Conservation (phyloP, 2,329 filamentous ascomycete species). For the Pseudopithomyces maydicus region DNA sequence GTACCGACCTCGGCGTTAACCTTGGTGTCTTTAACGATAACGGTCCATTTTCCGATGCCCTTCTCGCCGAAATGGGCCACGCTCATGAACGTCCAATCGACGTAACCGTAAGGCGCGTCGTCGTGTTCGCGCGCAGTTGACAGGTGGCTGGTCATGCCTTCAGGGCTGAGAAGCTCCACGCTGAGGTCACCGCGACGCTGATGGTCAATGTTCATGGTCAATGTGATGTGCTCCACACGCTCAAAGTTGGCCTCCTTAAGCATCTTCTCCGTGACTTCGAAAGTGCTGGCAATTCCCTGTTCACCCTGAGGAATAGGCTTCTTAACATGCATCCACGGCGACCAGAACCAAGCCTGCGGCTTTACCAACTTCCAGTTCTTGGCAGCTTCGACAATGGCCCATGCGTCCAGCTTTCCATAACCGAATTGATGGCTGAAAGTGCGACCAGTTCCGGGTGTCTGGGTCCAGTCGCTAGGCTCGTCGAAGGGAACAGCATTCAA, state of each 20-base stretch:
- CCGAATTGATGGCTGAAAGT: slow-evolving; percentile 94
- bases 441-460: slow-evolving; percentile 73
- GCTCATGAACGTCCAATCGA: slow-evolving; percentile 99
- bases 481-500: slow-evolving; percentile 83
- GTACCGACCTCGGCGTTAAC: slow-evolving; percentile 77
- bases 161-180: slow-evolving; percentile 86
- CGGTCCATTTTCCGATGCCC: slow-evolving; percentile 86
- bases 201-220: slow-evolving; percentile 96
- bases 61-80: slow-evolving; percentile 96
- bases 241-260: slow-evolving; percentile 81
- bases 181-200: slow-evolving; percentile 86
- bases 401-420: slow-evolving; percentile 93
- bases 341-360: slow-evolving; percentile 92
- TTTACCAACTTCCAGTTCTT: slow-evolving; percentile 88
- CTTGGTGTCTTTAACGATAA: slow-evolving; percentile 83
- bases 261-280: slow-evolving; percentile 82
- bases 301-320: slow-evolving; percentile 84
- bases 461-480: slow-evolving; percentile 78
- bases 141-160: slow-evolving; percentile 81
- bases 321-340: slow-evolving; percentile 91
- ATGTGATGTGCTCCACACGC: slow-evolving; percentile 89
- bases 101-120: slow-evolving; percentile 70
- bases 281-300: slow-evolving; percentile 76
- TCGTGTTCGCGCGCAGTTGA: slow-evolving; percentile 76
- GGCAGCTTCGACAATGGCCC: slow-evolving; percentile 80